phyloP scores from a whole-genome alignment of 2,329 filamentous ascomycete species.

The Pestalotiopsis sp. region DNA sequence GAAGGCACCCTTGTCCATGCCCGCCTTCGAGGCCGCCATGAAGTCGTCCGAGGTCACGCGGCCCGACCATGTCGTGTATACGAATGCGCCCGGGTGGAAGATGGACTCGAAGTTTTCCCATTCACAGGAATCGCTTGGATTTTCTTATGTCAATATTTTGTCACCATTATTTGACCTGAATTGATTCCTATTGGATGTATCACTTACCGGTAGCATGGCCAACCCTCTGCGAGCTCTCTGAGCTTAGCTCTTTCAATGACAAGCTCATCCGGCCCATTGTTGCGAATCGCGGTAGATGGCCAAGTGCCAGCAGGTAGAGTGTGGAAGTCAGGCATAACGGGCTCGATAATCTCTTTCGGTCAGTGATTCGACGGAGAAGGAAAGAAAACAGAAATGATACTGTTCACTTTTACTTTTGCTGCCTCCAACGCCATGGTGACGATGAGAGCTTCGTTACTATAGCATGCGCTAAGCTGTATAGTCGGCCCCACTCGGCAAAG shows the following conservation, averaged over 20 bases:
- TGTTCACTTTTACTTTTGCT: neutral
- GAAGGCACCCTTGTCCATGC: slow-evolving; percentile 45
- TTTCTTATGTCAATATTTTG: neutral
- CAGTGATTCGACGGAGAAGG: neutral
- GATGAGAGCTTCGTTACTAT: neutral
- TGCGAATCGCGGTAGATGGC: neutral
- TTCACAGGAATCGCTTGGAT: slow-evolving; percentile 46
- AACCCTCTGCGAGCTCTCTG: slow-evolving; percentile 7
- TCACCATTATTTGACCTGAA: no score
- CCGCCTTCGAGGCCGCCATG: slow-evolving; percentile 39
- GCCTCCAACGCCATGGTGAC: neutral
- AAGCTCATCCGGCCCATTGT: slow-evolving; percentile 1
- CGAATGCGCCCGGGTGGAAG: slow-evolving; percentile 49
- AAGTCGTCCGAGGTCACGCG: slow-evolving; percentile 42
- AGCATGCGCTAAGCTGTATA: neutral
- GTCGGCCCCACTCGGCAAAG: neutral
- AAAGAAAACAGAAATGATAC: no score
- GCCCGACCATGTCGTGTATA: slow-evolving; percentile 54
- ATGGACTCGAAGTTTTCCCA: slow-evolving; percentile 55
- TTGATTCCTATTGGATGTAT: neutral
- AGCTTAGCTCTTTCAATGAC: slow-evolving; percentile 3
- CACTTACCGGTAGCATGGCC: slow-evolving; percentile 9
- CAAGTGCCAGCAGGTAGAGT: neutral
- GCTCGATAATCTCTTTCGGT: no score
- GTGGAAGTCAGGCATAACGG: neutral